These are phyloP conservation scores for Leccinum barrowsii DNA, from an alignment of 768 basidiomycete species.

Conservation along the genomic window DNA sequence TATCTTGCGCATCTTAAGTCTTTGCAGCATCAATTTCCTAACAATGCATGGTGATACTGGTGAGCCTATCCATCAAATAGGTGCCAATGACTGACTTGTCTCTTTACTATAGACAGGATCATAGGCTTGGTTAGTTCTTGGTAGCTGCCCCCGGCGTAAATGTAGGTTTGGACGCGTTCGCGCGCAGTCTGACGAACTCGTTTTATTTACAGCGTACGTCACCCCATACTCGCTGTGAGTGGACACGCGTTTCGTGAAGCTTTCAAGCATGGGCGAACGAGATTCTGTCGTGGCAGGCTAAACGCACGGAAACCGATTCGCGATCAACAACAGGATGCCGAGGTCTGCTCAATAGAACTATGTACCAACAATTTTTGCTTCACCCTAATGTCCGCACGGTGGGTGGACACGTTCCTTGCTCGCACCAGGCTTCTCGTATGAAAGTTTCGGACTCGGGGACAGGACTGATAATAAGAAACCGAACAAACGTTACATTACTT, in stretches of 20 bases:
- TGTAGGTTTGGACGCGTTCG: not conserved
- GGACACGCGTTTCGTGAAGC: not conserved
- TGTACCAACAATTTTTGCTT: constrained; percentile 4
- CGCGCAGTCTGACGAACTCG: not conserved
- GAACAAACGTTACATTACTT: not conserved
- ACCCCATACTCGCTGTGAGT: constrained; percentile 22
- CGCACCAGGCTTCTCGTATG: not conserved
- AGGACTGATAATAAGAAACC: not conserved
- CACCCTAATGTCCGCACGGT: not conserved
- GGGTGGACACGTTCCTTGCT: not conserved
- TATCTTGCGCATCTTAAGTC: not conserved
- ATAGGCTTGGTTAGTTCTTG: not conserved
- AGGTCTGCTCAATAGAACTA: not conserved
- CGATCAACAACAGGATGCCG: constrained; percentile 4
- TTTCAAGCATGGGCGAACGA: not conserved
- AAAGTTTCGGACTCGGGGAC: not conserved
- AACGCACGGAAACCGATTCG: constrained; percentile 12
- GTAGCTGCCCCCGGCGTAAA: constrained; percentile 7
- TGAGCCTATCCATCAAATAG: not conserved
- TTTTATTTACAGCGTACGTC: constrained; percentile 14
- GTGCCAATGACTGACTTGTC: not conserved
- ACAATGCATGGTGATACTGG: constrained; percentile 8
- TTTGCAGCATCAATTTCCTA: constrained; percentile 9
- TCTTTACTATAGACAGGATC: not conserved
- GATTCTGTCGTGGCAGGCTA: constrained; percentile 3